Conservation (phyloP, 108 stramenopile species). For the Ochromonas danica region DNA sequence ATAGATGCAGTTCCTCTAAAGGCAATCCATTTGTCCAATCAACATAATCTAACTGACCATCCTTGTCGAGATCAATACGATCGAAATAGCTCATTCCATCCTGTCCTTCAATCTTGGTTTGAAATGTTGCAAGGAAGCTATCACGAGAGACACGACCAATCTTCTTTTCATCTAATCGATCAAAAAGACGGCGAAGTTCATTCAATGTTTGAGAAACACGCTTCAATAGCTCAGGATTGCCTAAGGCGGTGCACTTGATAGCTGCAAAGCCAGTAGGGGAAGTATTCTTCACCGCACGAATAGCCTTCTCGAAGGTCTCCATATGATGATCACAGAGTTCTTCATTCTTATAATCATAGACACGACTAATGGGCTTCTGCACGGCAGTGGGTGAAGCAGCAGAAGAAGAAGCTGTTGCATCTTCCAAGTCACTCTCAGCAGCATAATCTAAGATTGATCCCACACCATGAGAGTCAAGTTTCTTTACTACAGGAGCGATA, state of each 20-base stretch:
- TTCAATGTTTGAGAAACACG: constrained; percentile 74
- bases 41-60: constrained; percentile 67
- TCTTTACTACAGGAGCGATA: constrained; percentile 64
- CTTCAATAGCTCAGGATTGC: constrained; percentile 77
- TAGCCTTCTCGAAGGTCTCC: constrained; percentile 69
- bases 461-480: constrained; percentile 62
- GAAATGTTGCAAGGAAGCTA: constrained; percentile 55
- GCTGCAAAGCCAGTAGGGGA: constrained; percentile 74
- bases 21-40: constrained; percentile 63
- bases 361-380: constrained; percentile 62
- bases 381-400: background rate
- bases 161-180: constrained; percentile 57
- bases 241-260: constrained; percentile 88
- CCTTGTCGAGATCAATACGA: constrained; percentile 58
- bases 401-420: constrained; percentile 1
- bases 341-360: constrained; percentile 77
- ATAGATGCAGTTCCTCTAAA: constrained; percentile 37
- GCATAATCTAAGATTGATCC: constrained; percentile 94
- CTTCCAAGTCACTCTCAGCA: constrained; percentile 72
- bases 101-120: constrained; percentile 22
- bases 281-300: constrained; percentile 70
- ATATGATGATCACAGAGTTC: constrained; percentile 71
- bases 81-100: background rate
- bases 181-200: constrained; percentile 68
- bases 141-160: constrained; percentile 28